phyloP scores from a whole-genome alignment of 1,284 basidiomycete species.

The Ustilago hordei region DNA sequence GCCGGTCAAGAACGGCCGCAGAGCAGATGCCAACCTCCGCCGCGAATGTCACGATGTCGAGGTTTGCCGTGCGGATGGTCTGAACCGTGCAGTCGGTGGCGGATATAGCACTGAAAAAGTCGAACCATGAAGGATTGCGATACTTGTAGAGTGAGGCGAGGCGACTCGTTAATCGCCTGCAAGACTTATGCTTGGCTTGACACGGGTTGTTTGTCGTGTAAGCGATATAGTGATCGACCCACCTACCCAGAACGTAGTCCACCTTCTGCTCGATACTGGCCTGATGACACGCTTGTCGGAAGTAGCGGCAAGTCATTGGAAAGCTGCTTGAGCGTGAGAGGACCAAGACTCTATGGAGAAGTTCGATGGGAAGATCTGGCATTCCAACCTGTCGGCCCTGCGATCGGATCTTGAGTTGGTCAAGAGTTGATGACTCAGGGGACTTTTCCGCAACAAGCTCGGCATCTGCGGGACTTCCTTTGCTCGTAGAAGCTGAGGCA shows the following conservation, averaged over 20 bases:
- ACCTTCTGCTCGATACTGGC: slow-evolving; percentile 16
- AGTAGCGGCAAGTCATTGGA: slow-evolving; percentile 19
- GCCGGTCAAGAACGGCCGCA: slow-evolving; percentile 10
- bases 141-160: slow-evolving; percentile 6
- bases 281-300: slow-evolving; percentile 18
- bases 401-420: background rate
- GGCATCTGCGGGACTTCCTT: background rate
- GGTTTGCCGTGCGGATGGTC: background rate
- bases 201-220: slow-evolving; percentile 6
- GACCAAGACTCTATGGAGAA: slow-evolving; percentile 35
- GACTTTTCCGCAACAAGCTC: background rate
- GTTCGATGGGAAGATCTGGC: slow-evolving; percentile 32
- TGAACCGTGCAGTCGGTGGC: slow-evolving; percentile 3
- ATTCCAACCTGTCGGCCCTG: slow-evolving; percentile 14
- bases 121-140: background rate
- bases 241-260: slow-evolving; percentile 26
- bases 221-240: slow-evolving; percentile 16
- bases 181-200: slow-evolving; percentile 22
- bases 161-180: slow-evolving; percentile 8
- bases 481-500: background rate
- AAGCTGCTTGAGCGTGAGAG: slow-evolving; percentile 21
- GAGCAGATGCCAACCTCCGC: slow-evolving; percentile 31
- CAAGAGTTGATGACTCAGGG: background rate
- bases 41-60: slow-evolving; percentile 28
- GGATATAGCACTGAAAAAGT: background rate